These are phyloP conservation scores for Gremmenia infestans DNA, from an alignment of 2,329 filamentous ascomycete species.

Conservation along the genomic window DNA sequence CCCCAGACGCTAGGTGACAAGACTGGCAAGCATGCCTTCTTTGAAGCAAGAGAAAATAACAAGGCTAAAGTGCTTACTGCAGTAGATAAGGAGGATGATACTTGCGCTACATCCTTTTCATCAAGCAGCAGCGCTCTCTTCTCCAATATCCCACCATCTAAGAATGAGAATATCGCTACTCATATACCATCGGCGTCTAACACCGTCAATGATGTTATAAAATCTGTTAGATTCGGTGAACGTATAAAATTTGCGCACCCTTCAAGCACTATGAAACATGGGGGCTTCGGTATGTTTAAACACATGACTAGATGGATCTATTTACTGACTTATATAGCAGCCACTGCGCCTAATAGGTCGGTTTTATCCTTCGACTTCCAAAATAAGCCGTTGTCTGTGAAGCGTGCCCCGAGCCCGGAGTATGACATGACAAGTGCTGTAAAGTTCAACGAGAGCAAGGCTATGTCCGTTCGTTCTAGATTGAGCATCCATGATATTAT, in stretches of 20 bases:
- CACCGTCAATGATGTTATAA: neutral
- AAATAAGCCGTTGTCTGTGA: neutral
- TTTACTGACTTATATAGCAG: neutral
- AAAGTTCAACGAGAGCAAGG: conserved; percentile 23
- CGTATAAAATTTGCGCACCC: neutral
- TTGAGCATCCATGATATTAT: conserved; percentile 30
- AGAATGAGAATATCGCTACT: neutral
- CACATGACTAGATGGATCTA: neutral
- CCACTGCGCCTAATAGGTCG: neutral
- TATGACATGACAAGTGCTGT: conserved; percentile 29
- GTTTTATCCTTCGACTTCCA: neutral
- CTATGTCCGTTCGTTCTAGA: conserved; percentile 18
- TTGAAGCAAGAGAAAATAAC: conserved; percentile 30
- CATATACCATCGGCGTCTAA: neutral
- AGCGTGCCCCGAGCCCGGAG: conserved; percentile 14
- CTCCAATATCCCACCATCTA: neutral
- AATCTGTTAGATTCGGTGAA: neutral
- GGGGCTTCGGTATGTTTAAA: neutral
- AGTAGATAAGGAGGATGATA: conserved; percentile 2
- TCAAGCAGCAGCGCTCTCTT: neutral
- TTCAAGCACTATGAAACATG: neutral
- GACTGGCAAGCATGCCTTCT: conserved; percentile 29
- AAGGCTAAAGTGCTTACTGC: conserved; percentile 16
- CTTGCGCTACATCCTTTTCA: neutral
- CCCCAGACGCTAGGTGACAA: conserved; percentile 23